These are phyloP conservation scores for Neofusicoccum umdonicola DNA, from an alignment of 2,329 filamentous ascomycete species.

Conservation along the genomic window DNA sequence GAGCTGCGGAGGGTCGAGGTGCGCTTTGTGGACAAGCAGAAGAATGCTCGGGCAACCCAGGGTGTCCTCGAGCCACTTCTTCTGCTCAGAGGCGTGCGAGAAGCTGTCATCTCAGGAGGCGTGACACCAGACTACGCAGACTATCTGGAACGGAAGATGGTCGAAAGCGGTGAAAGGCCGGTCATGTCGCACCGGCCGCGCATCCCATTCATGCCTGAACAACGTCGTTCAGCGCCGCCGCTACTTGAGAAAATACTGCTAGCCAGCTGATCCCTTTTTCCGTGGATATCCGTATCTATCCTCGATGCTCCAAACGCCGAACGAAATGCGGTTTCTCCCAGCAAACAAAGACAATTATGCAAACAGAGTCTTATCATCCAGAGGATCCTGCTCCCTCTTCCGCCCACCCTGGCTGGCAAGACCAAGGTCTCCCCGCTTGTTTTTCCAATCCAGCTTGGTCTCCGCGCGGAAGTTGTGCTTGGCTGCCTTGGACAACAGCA, in stretches of 20 bases:
- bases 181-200: slow-evolving; percentile 4
- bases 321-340: slow-evolving; percentile 9
- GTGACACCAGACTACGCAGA: slow-evolving; percentile 38
- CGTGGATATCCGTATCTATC: slow-evolving; percentile 17
- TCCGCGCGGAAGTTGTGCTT: slow-evolving; percentile 77
- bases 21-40: slow-evolving; percentile 34
- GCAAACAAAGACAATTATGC: slow-evolving; percentile 48
- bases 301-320: slow-evolving; percentile 16
- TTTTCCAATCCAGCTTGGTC: slow-evolving; percentile 66
- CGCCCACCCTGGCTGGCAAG: slow-evolving; percentile 65
- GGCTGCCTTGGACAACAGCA: slow-evolving; percentile 72
- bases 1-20: slow-evolving; percentile 29
- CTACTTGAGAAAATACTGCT: slow-evolving; percentile 17
- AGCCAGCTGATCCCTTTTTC: slow-evolving; percentile 15
- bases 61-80: slow-evolving; percentile 44
- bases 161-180: slow-evolving; percentile 17
- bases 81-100: slow-evolving; percentile 35
- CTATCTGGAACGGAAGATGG: slow-evolving; percentile 35
- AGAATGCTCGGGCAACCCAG: slow-evolving; percentile 37
- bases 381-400: slow-evolving; percentile 61
- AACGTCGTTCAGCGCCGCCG: slow-evolving; percentile 12
- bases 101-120: slow-evolving; percentile 37
- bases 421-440: slow-evolving; percentile 75
- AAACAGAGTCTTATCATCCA: slow-evolving; percentile 78
- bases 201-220: slow-evolving; percentile 12